Conservation (phyloP, 305 asterid genomes). For the Ruellia speciosa region DNA sequence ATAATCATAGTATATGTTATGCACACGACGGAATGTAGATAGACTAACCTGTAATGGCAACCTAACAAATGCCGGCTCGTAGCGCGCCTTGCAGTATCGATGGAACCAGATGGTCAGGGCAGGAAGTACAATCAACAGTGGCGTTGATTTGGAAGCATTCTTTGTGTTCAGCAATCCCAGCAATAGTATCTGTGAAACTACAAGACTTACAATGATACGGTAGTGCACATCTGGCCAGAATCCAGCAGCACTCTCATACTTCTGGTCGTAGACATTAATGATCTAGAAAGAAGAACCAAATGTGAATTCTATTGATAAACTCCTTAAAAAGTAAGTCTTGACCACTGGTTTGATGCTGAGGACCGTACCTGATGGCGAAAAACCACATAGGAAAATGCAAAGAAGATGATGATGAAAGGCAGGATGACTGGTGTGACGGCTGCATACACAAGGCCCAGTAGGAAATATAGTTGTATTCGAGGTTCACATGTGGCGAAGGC, state of each 20-base stretch:
- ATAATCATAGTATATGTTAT: neutral
- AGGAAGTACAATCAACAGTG: conserved; percentile 60
- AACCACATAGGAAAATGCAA: conserved; percentile 70
- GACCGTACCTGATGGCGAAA: conserved; percentile 80
- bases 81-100: conserved; percentile 71
- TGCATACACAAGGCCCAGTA: conserved; percentile 81
- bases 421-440: conserved; percentile 69
- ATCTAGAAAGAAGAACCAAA: conserved; percentile 38
- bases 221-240: conserved; percentile 94
- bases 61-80: conserved; percentile 66
- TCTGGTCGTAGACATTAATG: conserved; percentile 89
- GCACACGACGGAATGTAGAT: neutral
- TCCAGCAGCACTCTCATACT: conserved; percentile 77
- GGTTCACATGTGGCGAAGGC: conserved; percentile 61
- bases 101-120: conserved; percentile 85
- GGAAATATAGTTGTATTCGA: conserved; percentile 76
- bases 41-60: conserved; percentile 76
- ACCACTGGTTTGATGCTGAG: neutral
- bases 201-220: conserved; percentile 60
- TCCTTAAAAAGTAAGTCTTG: neutral
- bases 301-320: neutral
- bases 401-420: conserved; percentile 85
- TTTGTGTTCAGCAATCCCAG: conserved; percentile 83
- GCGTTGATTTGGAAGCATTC: conserved; percentile 59
- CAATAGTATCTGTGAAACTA: conserved; percentile 68